A percentile compares a stretch with the other conserved stretches of the same genome.
Conservation (phyloP, 2,329 filamentous ascomycete species). For the Dactylonectria macrodidyma region DNA sequence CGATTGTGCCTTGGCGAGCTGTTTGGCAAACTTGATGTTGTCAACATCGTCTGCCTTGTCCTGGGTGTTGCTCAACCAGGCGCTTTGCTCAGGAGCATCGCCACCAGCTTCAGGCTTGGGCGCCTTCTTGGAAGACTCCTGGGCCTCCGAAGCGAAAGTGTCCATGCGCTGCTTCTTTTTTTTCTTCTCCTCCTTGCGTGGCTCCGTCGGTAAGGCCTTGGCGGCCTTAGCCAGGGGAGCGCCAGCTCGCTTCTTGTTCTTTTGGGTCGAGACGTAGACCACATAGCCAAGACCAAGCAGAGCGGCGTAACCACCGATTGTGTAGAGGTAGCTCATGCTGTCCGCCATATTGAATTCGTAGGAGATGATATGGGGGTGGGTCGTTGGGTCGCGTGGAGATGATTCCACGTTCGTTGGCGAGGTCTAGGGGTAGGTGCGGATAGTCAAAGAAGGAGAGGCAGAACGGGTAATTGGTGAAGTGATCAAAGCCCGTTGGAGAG, state of each 20-base stretch:
- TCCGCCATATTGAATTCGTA: conserved; percentile 51
- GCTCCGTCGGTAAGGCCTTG: conserved; percentile 51
- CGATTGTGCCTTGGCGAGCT: conserved; percentile 79
- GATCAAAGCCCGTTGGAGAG: conserved; percentile 15
- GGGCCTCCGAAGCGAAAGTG: conserved; percentile 55
- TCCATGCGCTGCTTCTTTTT: conserved; percentile 65
- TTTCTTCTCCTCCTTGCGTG: conserved; percentile 59
- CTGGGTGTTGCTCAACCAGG: conserved; percentile 49
- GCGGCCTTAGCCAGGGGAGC: conserved; percentile 47
- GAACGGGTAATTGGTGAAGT: conserved; percentile 21
- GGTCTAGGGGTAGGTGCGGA: conserved; percentile 21
- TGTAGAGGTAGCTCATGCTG: conserved; percentile 55
- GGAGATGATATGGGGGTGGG: conserved; percentile 19
- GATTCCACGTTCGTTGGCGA: conserved; percentile 34
- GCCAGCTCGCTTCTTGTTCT: conserved; percentile 51
- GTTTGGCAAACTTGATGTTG: conserved; percentile 83
- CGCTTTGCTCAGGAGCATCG: conserved; percentile 47
- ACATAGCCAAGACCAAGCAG: conserved; percentile 55
- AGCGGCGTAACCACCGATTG: conserved; percentile 55
- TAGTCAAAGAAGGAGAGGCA: conserved; percentile 15
- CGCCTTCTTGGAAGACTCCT: conserved; percentile 53
- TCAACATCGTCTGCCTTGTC: conserved; percentile 70
- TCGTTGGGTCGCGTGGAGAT: conserved; percentile 31
- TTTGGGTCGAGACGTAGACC: conserved; percentile 55
- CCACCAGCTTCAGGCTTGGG: conserved; percentile 58